phyloP scores from a whole-genome alignment of 2,329 filamentous ascomycete species.

The Colletotrichum tofieldiae region DNA sequence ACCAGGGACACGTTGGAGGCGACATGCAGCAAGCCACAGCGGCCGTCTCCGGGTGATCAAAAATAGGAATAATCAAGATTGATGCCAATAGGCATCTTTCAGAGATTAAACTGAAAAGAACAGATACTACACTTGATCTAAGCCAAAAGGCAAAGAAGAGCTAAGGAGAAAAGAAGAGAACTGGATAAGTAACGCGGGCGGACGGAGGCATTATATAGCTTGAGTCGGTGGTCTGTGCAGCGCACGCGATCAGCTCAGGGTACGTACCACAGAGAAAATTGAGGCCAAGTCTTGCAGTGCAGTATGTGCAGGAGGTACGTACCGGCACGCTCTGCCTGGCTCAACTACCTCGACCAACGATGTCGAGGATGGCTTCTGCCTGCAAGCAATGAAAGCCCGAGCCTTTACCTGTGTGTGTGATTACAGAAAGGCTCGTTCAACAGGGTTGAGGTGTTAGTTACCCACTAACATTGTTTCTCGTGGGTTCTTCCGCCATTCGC shows the following conservation, averaged over 20 bases:
- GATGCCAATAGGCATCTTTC: slow-evolving; percentile 76
- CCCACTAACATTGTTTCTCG: neutral
- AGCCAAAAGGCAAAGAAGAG: slow-evolving; percentile 62
- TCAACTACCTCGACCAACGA: neutral
- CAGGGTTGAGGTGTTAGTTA: no score
- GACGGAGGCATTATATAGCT: slow-evolving; percentile 6
- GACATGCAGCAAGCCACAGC: slow-evolving; percentile 78
- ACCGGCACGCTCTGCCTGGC: neutral
- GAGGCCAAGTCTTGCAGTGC: slow-evolving; percentile 4
- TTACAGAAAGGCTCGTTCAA: neutral
- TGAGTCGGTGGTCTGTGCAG: slow-evolving; percentile 17
- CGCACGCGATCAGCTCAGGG: neutral
- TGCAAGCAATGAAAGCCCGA: no score
- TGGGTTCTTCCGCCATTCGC: neutral
- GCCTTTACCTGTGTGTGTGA: neutral
- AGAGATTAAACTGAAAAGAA: slow-evolving; percentile 90
- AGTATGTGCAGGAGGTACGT: neutral
- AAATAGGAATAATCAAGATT: slow-evolving; percentile 83
- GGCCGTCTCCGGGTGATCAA: slow-evolving; percentile 65
- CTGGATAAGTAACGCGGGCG: neutral
- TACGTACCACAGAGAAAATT: slow-evolving; percentile 23
- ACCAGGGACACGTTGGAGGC: slow-evolving; percentile 77
- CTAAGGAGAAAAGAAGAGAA: slow-evolving; percentile 51
- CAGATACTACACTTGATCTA: slow-evolving; percentile 86
- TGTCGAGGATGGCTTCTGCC: neutral